Evolutionary conservation across 805 yeast species (phyloP), one percentile per base, ranked within the genome.

Genomic region (Starmerella riodocensis): DNA sequence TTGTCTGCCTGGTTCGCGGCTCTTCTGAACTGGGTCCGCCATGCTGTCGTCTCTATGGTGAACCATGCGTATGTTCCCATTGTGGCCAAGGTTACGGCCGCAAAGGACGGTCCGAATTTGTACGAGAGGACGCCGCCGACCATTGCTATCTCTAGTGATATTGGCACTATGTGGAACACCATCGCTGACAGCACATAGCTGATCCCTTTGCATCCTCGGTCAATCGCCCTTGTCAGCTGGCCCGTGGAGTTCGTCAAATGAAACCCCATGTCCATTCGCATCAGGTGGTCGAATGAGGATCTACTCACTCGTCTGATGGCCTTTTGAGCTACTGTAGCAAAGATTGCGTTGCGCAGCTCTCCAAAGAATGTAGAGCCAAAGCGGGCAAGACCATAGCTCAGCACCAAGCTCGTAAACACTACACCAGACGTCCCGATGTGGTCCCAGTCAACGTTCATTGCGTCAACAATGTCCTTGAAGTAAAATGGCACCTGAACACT

Each of bases 141-240:
- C 40, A 91, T 78, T 3, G 81, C 70, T 38, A 91, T 91, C 58
- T 91, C 98, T 56, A 91, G 80, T 3, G 93, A 70, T 29, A 88
- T 80, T 7, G 98, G 98, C 25, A 88, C 65, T 27, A 91, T 86
- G 57, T 91, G 97, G 65, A 91, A 88, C n/a, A 91, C 94, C 94
- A 88, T 82, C 2, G 97, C 94, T 27, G 82, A 75, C 34, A 91
- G 64, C 4, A 91, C 96, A 52, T 81, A 86, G 11, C 93, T 78
- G 39, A 91, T 88, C 64, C 98, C 98, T 53, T 91, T 88, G 1
- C 97, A 88, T 58, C 98, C 98, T 48, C 98, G 68, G 54, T 91
- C 98, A 53, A 91, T 91, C 1, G 97, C 97, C 45, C 98, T 67
- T 0, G 96, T 88, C 25, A 91, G 61, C 0, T 95, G 97, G 49